These are phyloP conservation scores for Aspergillus eucalypticola DNA, from an alignment of 2,329 filamentous ascomycete species.

Conservation along the genomic window DNA sequence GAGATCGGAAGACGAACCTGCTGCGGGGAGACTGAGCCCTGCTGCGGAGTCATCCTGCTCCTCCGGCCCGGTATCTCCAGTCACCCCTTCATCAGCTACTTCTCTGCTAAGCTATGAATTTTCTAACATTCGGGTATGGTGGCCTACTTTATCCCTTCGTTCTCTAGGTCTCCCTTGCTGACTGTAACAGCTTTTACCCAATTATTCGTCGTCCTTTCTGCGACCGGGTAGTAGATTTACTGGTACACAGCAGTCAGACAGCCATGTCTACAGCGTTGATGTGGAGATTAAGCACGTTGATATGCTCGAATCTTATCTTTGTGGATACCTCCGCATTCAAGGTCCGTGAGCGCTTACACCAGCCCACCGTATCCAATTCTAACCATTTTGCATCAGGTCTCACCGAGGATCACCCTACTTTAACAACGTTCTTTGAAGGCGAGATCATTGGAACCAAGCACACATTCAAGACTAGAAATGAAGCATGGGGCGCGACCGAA, in stretches of 20 bases:
- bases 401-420: constrained; percentile 92
- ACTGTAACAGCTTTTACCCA: constrained; percentile 65
- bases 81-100: constrained; percentile 39
- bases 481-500: constrained; percentile 86
- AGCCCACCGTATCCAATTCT: not conserved
- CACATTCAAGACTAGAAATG: constrained; percentile 86
- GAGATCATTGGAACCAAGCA: constrained; percentile 96
- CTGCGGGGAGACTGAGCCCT: constrained; percentile 35
- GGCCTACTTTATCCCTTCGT: constrained; percentile 1
- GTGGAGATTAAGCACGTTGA: constrained; percentile 97
- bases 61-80: constrained; percentile 30
- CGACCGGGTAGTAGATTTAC: constrained; percentile 84
- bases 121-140: constrained; percentile 55
- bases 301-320: constrained; percentile 89
- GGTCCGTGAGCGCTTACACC: constrained; percentile 53
- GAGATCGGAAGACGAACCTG: constrained; percentile 34
- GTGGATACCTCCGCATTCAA: constrained; percentile 93
- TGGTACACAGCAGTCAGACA: constrained; percentile 90
- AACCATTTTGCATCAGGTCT: constrained; percentile 61
- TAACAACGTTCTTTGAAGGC: constrained; percentile 97
- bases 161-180: constrained; percentile 15
- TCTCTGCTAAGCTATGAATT: constrained; percentile 57
- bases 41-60: constrained; percentile 35
- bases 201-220: constrained; percentile 81
- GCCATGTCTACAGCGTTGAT: constrained; percentile 90